A percentile compares a stretch with the other conserved stretches of the same genome.
phyloP scores from a whole-genome alignment of 2,329 filamentous ascomycete genomes.

The Helicocarpus griseus region DNA sequence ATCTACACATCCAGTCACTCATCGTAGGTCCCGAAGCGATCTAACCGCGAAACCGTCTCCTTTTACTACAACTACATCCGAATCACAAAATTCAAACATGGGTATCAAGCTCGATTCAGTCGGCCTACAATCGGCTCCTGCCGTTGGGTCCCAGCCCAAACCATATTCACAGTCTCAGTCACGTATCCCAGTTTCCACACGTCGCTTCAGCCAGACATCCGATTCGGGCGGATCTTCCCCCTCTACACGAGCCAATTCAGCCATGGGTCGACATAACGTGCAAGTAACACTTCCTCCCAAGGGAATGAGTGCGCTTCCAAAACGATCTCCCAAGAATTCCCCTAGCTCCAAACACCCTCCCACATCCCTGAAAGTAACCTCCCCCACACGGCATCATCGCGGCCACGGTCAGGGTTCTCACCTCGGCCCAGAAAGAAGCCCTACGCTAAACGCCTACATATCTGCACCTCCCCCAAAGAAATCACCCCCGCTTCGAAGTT shows the following conservation, averaged over 20 bases:
- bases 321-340: conserved; percentile 25
- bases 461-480: conserved; percentile 59
- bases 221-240: conserved; percentile 32
- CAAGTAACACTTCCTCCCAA: conserved; percentile 28
- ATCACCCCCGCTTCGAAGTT: conserved; percentile 69
- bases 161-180: conserved; percentile 31
- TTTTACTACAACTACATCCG: conserved; percentile 17
- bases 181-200: conserved; percentile 37
- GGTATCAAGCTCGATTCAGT: conserved; percentile 23
- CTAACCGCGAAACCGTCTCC: conserved; percentile 31
- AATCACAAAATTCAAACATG: conserved; percentile 25
- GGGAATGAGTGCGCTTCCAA: conserved; percentile 32
- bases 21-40: conserved; percentile 47
- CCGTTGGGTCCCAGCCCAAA: neutral
- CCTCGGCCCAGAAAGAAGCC: conserved; percentile 40
- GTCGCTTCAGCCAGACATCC: conserved; percentile 30
- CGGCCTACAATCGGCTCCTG: conserved; percentile 14
- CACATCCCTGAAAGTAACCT: conserved; percentile 15
- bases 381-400: conserved; percentile 27
- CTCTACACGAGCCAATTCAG: conserved; percentile 25
- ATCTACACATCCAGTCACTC: conserved; percentile 13
- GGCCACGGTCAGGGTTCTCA: conserved; percentile 23
- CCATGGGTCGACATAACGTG: conserved; percentile 20
- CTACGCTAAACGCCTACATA: conserved; percentile 63
- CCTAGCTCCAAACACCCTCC: conserved; percentile 18